These are phyloP conservation scores for Leptographium procerum DNA, from an alignment of 2,329 filamentous ascomycete genomes.

Conservation along the genomic window DNA sequence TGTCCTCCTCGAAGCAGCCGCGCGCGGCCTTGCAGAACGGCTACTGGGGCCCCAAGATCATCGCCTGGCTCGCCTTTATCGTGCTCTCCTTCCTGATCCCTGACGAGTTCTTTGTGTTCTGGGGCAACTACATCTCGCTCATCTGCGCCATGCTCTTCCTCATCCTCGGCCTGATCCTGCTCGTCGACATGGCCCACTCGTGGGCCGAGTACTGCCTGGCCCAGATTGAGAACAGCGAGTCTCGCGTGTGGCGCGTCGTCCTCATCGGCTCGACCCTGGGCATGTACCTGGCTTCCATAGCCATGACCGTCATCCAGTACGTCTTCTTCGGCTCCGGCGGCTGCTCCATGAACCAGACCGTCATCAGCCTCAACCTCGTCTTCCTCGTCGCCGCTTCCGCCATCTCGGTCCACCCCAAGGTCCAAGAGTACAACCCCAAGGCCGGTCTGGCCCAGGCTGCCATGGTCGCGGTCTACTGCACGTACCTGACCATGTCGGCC, in stretches of 20 bases:
- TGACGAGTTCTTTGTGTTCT: constrained; percentile 86
- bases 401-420: constrained; percentile 76
- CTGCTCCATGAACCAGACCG: constrained; percentile 93
- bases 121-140: constrained; percentile 89
- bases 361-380: constrained; percentile 86
- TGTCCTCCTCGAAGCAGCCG: constrained; percentile 75
- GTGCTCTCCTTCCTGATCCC: constrained; percentile 93
- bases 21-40: constrained; percentile 88
- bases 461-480: constrained; percentile 97
- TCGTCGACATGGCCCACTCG: constrained; percentile 90
- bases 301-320: constrained; percentile 95
- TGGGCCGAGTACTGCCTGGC: constrained; percentile 95
- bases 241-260: constrained; percentile 69
- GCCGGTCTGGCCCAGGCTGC: constrained; percentile 94
- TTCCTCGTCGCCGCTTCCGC: constrained; percentile 70
- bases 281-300: constrained; percentile 86
- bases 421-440: constrained; percentile 87
- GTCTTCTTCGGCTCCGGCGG: constrained; percentile 76
- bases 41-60: constrained; percentile 96
- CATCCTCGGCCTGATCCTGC: constrained; percentile 77
- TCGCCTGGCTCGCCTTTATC: constrained; percentile 77
- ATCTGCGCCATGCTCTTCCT: constrained; percentile 86
- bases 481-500: constrained; percentile 94
- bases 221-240: constrained; percentile 86
- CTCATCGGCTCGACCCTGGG: constrained; percentile 84